Evolutionary conservation across 805 yeast genomes (phyloP).

Genomic region (Jamesozyma rosinii): DNA sequence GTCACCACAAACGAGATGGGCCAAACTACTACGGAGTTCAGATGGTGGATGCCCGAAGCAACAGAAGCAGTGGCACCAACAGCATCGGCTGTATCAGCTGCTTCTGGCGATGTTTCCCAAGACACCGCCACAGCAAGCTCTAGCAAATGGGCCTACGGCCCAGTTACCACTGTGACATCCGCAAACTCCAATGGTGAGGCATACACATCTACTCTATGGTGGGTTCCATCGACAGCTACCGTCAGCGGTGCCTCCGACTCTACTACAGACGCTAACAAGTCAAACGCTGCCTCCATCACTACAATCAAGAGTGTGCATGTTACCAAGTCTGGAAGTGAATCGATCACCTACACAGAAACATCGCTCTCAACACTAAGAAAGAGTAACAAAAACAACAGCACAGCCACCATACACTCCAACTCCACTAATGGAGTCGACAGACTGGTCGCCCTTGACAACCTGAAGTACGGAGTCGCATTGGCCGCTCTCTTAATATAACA

Average conservation of each 20-base stretch:
- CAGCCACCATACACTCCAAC: constrained; percentile 10
- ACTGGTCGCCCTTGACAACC: neutral
- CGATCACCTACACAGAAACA: neutral
- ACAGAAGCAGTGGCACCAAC: neutral
- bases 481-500: constrained; percentile 10
- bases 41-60: constrained; percentile 13
- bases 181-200: constrained; percentile 17
- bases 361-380: constrained; percentile 1
- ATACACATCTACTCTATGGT: constrained; percentile 26
- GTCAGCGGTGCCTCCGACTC: constrained; percentile 1
- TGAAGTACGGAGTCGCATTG: constrained; percentile 3
- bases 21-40: constrained; percentile 12
- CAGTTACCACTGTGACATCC: constrained; percentile 15
- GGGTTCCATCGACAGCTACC: constrained; percentile 18
- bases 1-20: constrained; percentile 16
- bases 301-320: constrained; percentile 2
- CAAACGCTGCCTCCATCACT: constrained; percentile 1
- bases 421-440: constrained; percentile 10
- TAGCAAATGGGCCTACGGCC: constrained; percentile 9
- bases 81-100: neutral
- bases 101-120: neutral
- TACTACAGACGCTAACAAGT: neutral
- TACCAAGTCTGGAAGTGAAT: neutral
- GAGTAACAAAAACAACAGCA: neutral
- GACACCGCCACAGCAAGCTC: neutral